Evolutionary conservation across 257 asterid genomes (phyloP), one percentile per base, ranked within the genome.

Genomic region (Cordia subcordata): DNA sequence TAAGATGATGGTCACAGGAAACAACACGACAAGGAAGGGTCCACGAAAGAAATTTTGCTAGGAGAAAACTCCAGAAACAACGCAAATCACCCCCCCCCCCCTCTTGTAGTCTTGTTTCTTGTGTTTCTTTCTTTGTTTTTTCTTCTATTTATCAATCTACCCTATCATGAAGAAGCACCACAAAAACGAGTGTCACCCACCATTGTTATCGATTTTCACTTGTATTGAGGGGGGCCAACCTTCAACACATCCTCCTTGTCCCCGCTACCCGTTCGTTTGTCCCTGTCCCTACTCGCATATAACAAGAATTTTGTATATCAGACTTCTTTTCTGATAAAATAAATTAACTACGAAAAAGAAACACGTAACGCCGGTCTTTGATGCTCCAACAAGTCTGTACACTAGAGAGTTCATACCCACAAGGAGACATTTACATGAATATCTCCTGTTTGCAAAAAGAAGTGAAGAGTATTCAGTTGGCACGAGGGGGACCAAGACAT

Each of bases 151-250:
- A 52, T 55, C 32, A 53, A 55, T 63, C n/a, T n/a, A 61, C 60
- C 63, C 69, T 61, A 59, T 32, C 59, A 67, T 56, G 61, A 59
- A 65, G 70, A 63, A 55, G 58, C 71, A 77, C 46, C 73, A 77
- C 69, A 63, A 71, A 62, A 59, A n/a, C 33, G 46, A 60, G 27
- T 22, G 55, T 65, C 37, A 21, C 71, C n/a, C 49, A 49, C 65
- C 37, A 61, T n/a, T 51, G 19, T 13, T n/a, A 59, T 51, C 32
- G 55, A 50, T 10, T 23, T 49, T 67, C 61, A 75, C 47, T 57
- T 72, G 62, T 72, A 64, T 73, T 69, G 80, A 70, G 87, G 83
- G n/a, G 90, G 87, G 80, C 89, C 90, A 65, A 35, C 61, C 51
- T 69, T 45, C 5, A 69, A 70, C 77, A 49, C 54, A 49, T 49